Evolutionary conservation across 2,329 filamentous ascomycete species (phyloP).

Genomic region (Trichoderma oligosporum): DNA sequence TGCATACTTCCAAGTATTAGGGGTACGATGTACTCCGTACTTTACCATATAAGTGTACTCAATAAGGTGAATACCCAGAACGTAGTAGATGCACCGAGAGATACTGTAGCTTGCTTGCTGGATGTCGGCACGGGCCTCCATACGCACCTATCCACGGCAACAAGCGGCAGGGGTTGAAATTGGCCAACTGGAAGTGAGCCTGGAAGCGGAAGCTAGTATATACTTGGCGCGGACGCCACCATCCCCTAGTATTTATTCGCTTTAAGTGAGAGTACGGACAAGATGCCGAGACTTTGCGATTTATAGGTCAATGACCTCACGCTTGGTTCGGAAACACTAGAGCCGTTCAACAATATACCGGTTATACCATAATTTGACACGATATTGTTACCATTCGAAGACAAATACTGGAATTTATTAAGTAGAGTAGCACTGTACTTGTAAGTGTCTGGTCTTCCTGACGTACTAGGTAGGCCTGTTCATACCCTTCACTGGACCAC

Average conservation of each 20-base stretch:
- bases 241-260: not conserved
- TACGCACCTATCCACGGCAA: not conserved
- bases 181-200: constrained; percentile 23
- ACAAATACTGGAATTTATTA: no score
- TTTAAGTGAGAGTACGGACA: not conserved
- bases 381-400: no score
- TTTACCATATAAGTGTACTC: no score
- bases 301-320: not conserved
- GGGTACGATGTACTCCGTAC: no score
- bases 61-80: no score
- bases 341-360: not conserved
- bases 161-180: constrained; percentile 14
- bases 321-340: not conserved
- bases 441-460: not conserved
- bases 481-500: not conserved
- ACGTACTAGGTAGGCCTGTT: not conserved
- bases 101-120: not conserved
- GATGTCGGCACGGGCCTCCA: constrained; percentile 9
- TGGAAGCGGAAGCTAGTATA: constrained; percentile 21
- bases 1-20: no score
- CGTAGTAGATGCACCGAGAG: no score
- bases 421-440: not conserved
- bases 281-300: not conserved
- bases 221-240: constrained; percentile 19
- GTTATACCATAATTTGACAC: not conserved